These are phyloP conservation scores for Camelina sativa DNA, from an alignment of 345 rosid species.

Conservation along the genomic window DNA sequence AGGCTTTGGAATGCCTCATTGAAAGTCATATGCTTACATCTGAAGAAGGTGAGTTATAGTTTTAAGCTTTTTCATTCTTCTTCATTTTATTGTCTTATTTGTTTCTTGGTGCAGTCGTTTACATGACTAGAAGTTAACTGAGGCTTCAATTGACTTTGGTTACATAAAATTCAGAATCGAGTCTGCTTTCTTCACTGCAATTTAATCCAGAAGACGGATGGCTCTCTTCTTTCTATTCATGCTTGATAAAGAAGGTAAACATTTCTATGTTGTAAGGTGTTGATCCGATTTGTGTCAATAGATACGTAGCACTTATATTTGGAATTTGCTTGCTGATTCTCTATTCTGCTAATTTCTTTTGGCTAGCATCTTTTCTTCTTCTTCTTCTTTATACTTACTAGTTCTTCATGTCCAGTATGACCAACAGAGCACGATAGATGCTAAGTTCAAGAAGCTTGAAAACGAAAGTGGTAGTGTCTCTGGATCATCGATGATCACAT, in stretches of 20 bases:
- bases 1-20: conserved; percentile 96
- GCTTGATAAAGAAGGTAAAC: conserved; percentile 84
- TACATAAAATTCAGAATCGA: conserved; percentile 57
- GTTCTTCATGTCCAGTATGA: conserved; percentile 61
- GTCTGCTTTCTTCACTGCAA: conserved; percentile 76
- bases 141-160: not conserved
- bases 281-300: conserved; percentile 11
- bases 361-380: conserved; percentile 8
- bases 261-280: not conserved
- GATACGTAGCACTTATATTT: conserved; percentile 3
- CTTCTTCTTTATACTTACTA: conserved; percentile 37
- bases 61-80: conserved; percentile 6
- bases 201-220: conserved; percentile 90
- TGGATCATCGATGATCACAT: conserved; percentile 58
- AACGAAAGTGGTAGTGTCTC: conserved; percentile 61
- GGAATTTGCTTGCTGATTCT: not conserved
- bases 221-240: conserved; percentile 94
- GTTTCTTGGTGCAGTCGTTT: not conserved
- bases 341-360: conserved; percentile 23
- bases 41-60: conserved; percentile 72
- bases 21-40: conserved; percentile 95
- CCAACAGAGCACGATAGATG: conserved; percentile 78
- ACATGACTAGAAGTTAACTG: conserved; percentile 24
- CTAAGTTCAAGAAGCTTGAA: conserved; percentile 81
- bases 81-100: conserved; percentile 14